Evolutionary conservation across 1,284 basidiomycete genomes (phyloP), one percentile per base, ranked within the genome.

Genomic region (Wolfiporia cocos): DNA sequence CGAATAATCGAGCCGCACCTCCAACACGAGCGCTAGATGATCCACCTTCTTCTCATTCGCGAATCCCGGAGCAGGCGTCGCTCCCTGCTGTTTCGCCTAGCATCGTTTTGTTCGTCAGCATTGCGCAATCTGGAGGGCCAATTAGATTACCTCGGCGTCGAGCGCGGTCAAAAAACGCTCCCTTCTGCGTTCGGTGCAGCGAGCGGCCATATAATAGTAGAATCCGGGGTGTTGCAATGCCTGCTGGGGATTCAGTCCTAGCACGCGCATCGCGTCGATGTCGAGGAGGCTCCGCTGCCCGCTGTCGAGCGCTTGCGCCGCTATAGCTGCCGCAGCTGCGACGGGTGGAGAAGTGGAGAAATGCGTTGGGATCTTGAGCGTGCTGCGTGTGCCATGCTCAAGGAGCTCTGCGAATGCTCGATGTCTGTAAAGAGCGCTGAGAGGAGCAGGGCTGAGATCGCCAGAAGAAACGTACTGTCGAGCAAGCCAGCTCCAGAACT

Each of bases 401-500:
- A 95, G 72, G 2, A 96, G 68, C 60, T 96, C 93, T 10, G 86
- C 91, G 23, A 96, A 76, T 17, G 92, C 75, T 5, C 92, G 85
- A 56, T 95, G 81, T 57, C 89, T 92, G 41, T 28, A 19, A 37
- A 18, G 21, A 15, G 7, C 7, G 18, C 11, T 15, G 26, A 23
- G 20, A 39, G 30, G 6, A 15, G 30, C 28, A 26, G 19, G 9
- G 15, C 15, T 15, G 20, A 18, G n/a, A 33, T 37, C 12, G 39
- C 35, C 17, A 22, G 40, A 23, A n/a, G 26, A n/a, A 9, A 73
- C 85, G 48, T 52, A 92, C 87, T 97, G 92, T 56, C 93, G 74
- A 6, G 89, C 86, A 39, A 93, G 73, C 95, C 94, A 99, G 52
- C 86, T 88, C 95, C 95, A 98, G 58, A 84, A 98, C 61, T 98